Evolutionary conservation across 768 basidiomycete genomes (phyloP).

Genomic region (Russula foetens): DNA sequence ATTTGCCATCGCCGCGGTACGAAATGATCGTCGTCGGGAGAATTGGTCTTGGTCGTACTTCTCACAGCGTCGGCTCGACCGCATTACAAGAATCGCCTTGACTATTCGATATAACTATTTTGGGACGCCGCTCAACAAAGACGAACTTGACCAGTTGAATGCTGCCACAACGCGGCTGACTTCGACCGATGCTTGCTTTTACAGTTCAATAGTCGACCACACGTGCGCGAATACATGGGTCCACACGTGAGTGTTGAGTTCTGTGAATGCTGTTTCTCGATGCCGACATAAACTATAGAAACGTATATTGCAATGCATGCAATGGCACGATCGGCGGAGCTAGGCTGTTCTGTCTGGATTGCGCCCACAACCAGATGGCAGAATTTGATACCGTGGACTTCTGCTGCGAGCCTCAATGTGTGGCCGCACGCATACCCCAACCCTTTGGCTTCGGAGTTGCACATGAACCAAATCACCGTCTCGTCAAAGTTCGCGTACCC

Average conservation of each 20-base stretch:
- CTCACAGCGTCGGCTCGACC: conserved; percentile 23
- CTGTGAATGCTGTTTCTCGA: background rate
- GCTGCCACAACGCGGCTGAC: conserved; percentile 16
- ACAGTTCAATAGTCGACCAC: conserved; percentile 18
- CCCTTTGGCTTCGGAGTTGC: conserved; percentile 13
- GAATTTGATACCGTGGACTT: conserved; percentile 25
- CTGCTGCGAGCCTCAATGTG: conserved; percentile 24
- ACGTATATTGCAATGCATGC: conserved; percentile 24
- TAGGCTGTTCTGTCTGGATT: conserved; percentile 28
- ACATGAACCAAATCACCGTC: background rate
- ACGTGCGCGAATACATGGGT: conserved; percentile 21
- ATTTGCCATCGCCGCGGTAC: conserved; percentile 25
- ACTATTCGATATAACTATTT: conserved; percentile 21
- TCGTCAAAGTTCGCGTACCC: background rate
- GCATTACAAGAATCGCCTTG: conserved; percentile 24
- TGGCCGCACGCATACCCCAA: conserved; percentile 12
- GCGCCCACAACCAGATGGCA: conserved; percentile 15
- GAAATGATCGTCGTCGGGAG: conserved; percentile 20
- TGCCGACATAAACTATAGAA: conserved; percentile 1
- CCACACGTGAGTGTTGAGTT: conserved; percentile 17
- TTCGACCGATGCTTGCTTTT: conserved; percentile 24
- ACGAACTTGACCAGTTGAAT: conserved; percentile 20
- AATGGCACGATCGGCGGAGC: conserved; percentile 24
- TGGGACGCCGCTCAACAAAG: conserved; percentile 14
- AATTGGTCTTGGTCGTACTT: conserved; percentile 28